These are phyloP conservation scores for Thermoascus crustaceus DNA, from an alignment of 2,329 filamentous ascomycete species.

Conservation along the genomic window DNA sequence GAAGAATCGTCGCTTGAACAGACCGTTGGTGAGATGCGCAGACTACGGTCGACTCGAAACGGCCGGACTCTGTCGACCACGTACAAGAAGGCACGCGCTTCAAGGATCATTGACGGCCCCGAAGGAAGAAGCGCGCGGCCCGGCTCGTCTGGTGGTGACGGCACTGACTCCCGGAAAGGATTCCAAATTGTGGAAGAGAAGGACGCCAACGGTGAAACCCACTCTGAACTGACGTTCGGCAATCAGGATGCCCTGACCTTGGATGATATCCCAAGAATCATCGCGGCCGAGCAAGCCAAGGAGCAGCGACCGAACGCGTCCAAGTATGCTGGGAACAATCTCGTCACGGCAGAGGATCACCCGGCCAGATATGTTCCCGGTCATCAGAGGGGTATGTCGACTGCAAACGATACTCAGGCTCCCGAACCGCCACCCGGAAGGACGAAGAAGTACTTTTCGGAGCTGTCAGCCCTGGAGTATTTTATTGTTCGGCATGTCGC, in stretches of 20 bases:
- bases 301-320: conserved; percentile 79
- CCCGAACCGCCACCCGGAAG: conserved; percentile 48
- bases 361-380: conserved; percentile 61
- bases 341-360: conserved; percentile 49
- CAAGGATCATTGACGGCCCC: conserved; percentile 83
- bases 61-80: conserved; percentile 92
- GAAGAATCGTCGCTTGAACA: conserved; percentile 77
- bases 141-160: conserved; percentile 60
- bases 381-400: conserved; percentile 59
- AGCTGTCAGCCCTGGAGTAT: conserved; percentile 89
- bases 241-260: conserved; percentile 85
- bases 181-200: conserved; percentile 77
- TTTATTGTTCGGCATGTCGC: conserved; percentile 95
- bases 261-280: conserved; percentile 92
- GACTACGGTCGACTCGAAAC: conserved; percentile 83
- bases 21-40: conserved; percentile 88
- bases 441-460: conserved; percentile 84
- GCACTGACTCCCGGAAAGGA: conserved; percentile 44
- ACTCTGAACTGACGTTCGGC: conserved; percentile 76
- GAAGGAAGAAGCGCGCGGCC: conserved; percentile 60
- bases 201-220: conserved; percentile 58
- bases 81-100: conserved; percentile 81
- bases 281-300: conserved; percentile 87
- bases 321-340: conserved; percentile 64
- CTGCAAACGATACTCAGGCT: conserved; percentile 36